phyloP scores from a whole-genome alignment of 345 rosid genomes.

The Raphanus sativus region DNA sequence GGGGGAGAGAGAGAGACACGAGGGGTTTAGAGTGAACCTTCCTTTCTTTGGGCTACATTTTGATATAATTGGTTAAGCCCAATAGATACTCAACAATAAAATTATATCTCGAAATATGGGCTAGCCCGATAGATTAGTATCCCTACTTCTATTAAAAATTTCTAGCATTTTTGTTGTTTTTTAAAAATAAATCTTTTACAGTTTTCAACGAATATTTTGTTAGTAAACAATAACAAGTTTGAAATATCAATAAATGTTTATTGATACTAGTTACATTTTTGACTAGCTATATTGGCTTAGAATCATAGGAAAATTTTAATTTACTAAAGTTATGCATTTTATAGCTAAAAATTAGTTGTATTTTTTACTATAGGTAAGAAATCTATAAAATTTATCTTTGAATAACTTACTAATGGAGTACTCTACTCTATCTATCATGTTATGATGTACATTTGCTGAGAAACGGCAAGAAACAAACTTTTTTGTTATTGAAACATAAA shows the following conservation, averaged over 20 bases:
- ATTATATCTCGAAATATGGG: not conserved
- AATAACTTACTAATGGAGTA: not conserved
- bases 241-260: not conserved
- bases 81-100: not conserved
- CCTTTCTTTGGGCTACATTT: slow-evolving; percentile 11
- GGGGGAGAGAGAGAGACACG: slow-evolving; percentile 11
- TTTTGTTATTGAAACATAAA: not conserved
- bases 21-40: slow-evolving; percentile 33
- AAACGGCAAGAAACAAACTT: not conserved
- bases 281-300: not conserved
- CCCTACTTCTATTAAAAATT: not conserved
- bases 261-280: not conserved
- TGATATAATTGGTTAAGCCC: slow-evolving; percentile 9
- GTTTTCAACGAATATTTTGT: not conserved
- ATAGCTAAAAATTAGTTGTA: not conserved
- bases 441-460: not conserved
- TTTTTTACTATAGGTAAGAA: not conserved
- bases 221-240: not conserved
- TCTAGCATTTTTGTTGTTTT: not conserved
- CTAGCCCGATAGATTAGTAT: not conserved
- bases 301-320: not conserved
- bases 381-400: not conserved
- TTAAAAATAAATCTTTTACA: not conserved
- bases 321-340: not conserved
- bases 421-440: not conserved